Evolutionary conservation across 2,329 filamentous ascomycete species (phyloP).

Genomic region (Orbilia quercus): DNA sequence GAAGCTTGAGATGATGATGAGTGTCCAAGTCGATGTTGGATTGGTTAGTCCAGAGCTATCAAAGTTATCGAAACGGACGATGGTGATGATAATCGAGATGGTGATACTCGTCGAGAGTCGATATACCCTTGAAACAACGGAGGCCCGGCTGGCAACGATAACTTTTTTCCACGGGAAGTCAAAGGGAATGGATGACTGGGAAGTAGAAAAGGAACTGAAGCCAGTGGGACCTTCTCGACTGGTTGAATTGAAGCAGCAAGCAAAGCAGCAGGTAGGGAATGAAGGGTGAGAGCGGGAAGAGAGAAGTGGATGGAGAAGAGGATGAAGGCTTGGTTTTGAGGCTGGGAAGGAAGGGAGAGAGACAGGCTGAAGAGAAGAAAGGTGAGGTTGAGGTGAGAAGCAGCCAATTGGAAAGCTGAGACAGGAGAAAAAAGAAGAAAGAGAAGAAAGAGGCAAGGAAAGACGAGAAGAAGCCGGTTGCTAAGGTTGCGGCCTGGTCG

Average conservation of each 20-base stretch:
- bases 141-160: conserved; percentile 23
- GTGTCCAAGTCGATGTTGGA: conserved; percentile 8
- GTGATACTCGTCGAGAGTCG: conserved; percentile 32
- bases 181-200: conserved; percentile 32
- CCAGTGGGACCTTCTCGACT: conserved; percentile 23
- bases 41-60: conserved; percentile 3
- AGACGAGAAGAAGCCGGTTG: conserved; percentile 55
- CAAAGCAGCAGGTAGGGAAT: conserved; percentile 33
- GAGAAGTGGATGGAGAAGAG: conserved; percentile 24
- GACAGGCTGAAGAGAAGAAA: conserved; percentile 12
- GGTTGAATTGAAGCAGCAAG: conserved; percentile 18
- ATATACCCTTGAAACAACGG: conserved; percentile 38
- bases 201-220: conserved; percentile 24
- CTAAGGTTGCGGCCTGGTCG: conserved; percentile 56
- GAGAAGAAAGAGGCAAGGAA: conserved; percentile 20
- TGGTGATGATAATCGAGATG: neutral
- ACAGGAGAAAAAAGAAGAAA: neutral
- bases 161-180: conserved; percentile 24
- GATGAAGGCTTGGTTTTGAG: conserved; percentile 56
- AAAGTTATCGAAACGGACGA: neutral
- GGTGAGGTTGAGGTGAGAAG: conserved; percentile 3
- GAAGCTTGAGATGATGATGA: neutral
- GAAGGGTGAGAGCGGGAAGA: conserved; percentile 28
- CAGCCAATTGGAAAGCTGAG: conserved; percentile 27
- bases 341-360: conserved; percentile 15